These are phyloP conservation scores for Acidiella bohemica DNA, from an alignment of 495 filamentous ascomycete species.

Conservation along the genomic window DNA sequence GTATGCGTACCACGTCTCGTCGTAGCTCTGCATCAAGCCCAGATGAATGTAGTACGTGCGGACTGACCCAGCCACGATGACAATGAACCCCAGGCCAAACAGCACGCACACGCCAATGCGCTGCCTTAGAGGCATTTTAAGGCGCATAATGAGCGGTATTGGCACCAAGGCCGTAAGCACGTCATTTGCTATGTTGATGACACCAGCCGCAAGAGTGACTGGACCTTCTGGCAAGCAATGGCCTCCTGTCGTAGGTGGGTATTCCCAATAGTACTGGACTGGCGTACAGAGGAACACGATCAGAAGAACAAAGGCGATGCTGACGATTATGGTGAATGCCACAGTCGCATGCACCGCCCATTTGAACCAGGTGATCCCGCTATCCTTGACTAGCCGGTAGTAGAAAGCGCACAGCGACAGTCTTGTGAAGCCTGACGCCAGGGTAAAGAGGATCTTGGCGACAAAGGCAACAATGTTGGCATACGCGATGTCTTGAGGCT, in stretches of 20 bases:
- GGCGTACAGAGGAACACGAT: constrained; percentile 47
- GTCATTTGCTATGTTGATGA: constrained; percentile 48
- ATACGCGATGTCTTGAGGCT: background rate
- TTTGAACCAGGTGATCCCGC: constrained; percentile 28
- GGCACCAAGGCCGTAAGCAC: constrained; percentile 43
- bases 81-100: constrained; percentile 45
- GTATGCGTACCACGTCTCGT: constrained; percentile 43
- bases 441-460: constrained; percentile 40
- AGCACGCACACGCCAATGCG: constrained; percentile 42
- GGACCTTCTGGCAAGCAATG: constrained; percentile 38
- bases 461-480: constrained; percentile 35
- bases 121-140: constrained; percentile 42
- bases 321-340: constrained; percentile 32
- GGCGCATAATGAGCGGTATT: constrained; percentile 41
- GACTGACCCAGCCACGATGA: constrained; percentile 43
- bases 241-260: constrained; percentile 26
- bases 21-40: constrained; percentile 35
- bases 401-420: constrained; percentile 45
- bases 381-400: constrained; percentile 35
- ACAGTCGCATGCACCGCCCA: constrained; percentile 33
- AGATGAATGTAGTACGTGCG: constrained; percentile 36
- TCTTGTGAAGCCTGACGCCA: constrained; percentile 42
- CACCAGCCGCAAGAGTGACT: constrained; percentile 39
- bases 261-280: constrained; percentile 40
- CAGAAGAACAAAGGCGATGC: constrained; percentile 36